Conservation (phyloP, 2,329 filamentous ascomycete genomes). For the Zasmidium citrigriseum region DNA sequence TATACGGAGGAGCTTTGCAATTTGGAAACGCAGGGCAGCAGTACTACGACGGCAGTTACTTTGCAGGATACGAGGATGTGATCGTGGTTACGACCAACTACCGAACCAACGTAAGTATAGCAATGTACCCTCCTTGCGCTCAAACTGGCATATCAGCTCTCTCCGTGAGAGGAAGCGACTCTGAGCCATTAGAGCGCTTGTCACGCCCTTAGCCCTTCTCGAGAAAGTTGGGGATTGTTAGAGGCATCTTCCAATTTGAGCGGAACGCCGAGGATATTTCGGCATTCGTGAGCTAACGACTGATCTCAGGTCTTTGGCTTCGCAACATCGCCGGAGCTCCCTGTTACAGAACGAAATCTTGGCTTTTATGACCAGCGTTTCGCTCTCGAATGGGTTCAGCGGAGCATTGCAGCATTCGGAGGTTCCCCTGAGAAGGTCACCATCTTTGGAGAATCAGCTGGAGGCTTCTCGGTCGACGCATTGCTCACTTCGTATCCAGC, state of each 20-base stretch:
- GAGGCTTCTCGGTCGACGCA: constrained; percentile 34
- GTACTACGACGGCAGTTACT: constrained; percentile 34
- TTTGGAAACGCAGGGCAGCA: constrained; percentile 35
- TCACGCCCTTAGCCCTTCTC: no score
- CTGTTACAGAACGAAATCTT: constrained; percentile 34
- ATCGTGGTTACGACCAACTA: constrained; percentile 39
- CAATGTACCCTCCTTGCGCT: no score
- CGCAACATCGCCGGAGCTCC: constrained; percentile 38
- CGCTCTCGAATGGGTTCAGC: constrained; percentile 40
- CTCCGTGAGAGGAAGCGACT: no score
- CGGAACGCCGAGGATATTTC: no score
- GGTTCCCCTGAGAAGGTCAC: constrained; percentile 40
- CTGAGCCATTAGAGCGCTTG: no score
- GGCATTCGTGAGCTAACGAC: no score
- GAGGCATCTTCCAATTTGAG: no score
- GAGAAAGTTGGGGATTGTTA: no score
- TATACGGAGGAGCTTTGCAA: constrained; percentile 36
- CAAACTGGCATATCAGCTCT: no score
- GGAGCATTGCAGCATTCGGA: constrained; percentile 39
- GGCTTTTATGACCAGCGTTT: constrained; percentile 42
- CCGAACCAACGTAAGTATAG: constrained; percentile 33
- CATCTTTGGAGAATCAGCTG: constrained; percentile 39
- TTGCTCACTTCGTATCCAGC: constrained; percentile 33
- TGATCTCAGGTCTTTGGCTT: constrained; percentile 46
- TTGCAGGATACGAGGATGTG: constrained; percentile 38